A percentile compares a stretch with the other conserved stretches of the same genome.
Conservation (phyloP, 495 filamentous ascomycete genomes). For the Melanomma pulvis-pyrius region DNA sequence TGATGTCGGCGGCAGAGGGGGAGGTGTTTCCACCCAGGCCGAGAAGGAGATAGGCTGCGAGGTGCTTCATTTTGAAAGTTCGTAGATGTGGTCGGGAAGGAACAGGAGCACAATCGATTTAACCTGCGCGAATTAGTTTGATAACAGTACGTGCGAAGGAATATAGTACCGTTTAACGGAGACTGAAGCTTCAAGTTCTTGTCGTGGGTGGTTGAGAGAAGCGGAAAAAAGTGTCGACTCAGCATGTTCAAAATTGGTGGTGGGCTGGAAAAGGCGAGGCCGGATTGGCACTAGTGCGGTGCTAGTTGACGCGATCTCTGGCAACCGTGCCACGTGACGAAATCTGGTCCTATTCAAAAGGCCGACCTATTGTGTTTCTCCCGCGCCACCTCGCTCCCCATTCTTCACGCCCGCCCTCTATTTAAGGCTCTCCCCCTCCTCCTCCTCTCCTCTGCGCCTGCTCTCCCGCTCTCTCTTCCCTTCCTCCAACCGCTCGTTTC, state of each 20-base stretch:
- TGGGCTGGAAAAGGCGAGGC: background rate
- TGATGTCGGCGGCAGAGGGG: conserved; percentile 86
- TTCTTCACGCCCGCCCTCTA: background rate
- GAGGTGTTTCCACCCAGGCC: conserved; percentile 88
- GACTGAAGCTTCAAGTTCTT: conserved; percentile 81
- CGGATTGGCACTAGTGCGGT: background rate
- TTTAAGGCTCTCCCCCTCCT: conserved; percentile 7
- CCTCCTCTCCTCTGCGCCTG: background rate
- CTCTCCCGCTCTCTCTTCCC: background rate
- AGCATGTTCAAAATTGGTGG: background rate
- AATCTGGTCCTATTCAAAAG: background rate
- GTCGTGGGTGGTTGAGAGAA: conserved; percentile 34
- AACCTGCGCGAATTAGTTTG: conserved; percentile 52
- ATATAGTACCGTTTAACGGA: conserved; percentile 66
- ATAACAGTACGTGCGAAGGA: background rate
- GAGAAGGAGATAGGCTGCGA: conserved; percentile 98
- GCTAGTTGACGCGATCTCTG: background rate
- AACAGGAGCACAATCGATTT: conserved; percentile 96
- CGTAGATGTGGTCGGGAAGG: conserved; percentile 43
- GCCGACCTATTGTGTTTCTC: background rate
- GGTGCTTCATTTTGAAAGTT: conserved; percentile 90
- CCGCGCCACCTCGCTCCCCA: conserved; percentile 4
- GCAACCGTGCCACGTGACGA: background rate
- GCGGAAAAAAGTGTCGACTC: conserved; percentile 1
- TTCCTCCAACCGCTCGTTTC: background rate